Evolutionary conservation across 345 rosid genomes (phyloP).

Genomic region (Gossypium bickii): DNA sequence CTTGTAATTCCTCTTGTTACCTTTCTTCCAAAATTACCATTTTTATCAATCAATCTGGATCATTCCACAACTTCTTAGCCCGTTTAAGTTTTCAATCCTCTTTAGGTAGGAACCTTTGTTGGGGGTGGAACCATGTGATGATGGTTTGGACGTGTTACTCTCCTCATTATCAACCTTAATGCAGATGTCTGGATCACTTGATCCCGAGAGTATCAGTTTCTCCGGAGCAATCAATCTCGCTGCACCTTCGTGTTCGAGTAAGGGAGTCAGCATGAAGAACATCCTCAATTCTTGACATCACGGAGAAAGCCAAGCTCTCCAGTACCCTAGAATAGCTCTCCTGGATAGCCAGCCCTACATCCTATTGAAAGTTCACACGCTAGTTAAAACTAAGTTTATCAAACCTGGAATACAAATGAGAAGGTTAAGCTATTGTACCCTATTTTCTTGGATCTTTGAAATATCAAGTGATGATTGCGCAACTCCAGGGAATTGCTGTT

Average conservation of each 20-base stretch:
- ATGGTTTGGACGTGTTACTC: not conserved
- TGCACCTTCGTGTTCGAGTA: constrained; percentile 21
- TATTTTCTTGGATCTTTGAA: constrained; percentile 80
- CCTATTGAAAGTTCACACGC: constrained; percentile 34
- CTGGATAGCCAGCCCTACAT: constrained; percentile 80
- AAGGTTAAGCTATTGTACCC: constrained; percentile 32
- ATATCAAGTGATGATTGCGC: constrained; percentile 89
- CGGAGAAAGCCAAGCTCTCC: constrained; percentile 79
- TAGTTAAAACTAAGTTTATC: not conserved
- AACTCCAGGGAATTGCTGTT: constrained; percentile 78
- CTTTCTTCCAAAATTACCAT: not conserved
- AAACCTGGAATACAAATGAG: not conserved
- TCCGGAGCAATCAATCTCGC: not conserved
- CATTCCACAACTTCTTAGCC: too few species aligned
- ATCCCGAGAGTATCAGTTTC: constrained; percentile 2
- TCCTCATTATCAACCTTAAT: not conserved
- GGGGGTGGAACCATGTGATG: not conserved
- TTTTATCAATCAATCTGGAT: not conserved
- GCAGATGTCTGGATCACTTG: not conserved
- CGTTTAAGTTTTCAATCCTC: constrained; percentile 10
- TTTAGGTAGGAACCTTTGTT: not conserved
- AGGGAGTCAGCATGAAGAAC: constrained; percentile 65
- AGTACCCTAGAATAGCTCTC: constrained; percentile 92
- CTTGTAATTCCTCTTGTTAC: too few species aligned
- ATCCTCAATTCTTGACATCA: constrained; percentile 80